Evolutionary conservation across 2,329 filamentous ascomycete species (phyloP).

Genomic region (Trichophyton equinum): DNA sequence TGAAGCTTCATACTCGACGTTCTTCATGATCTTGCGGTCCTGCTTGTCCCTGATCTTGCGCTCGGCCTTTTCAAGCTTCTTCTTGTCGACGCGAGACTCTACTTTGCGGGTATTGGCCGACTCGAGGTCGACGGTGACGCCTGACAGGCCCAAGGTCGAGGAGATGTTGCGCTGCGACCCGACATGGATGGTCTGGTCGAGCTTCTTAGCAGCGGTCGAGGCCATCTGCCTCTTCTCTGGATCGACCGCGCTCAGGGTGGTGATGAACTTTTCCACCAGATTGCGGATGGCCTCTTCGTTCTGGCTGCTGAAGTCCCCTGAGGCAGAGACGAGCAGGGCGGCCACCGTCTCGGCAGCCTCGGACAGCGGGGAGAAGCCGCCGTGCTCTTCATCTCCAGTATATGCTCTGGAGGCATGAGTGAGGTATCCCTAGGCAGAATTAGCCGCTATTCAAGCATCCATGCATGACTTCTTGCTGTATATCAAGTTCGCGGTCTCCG

Average conservation of each 20-base stretch:
- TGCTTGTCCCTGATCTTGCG: slow-evolving; percentile 96
- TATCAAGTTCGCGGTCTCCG: not conserved
- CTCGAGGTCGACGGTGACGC: slow-evolving; percentile 77
- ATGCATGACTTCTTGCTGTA: not conserved
- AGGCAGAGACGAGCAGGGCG: slow-evolving; percentile 86
- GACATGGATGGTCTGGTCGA: slow-evolving; percentile 92
- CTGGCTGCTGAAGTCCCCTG: slow-evolving; percentile 60
- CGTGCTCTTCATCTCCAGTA: slow-evolving; percentile 57
- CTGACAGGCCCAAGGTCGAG: slow-evolving; percentile 78
- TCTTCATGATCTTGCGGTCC: slow-evolving; percentile 97
- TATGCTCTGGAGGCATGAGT: slow-evolving; percentile 82
- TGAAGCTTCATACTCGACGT: slow-evolving; percentile 93
- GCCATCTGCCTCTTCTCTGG: slow-evolving; percentile 57
- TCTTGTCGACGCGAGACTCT: slow-evolving; percentile 92
- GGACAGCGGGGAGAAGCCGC: slow-evolving; percentile 60
- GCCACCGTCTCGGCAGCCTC: slow-evolving; percentile 77
- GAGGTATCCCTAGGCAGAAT: slow-evolving; percentile 58
- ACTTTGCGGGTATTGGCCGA: slow-evolving; percentile 87
- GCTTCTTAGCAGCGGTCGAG: slow-evolving; percentile 58
- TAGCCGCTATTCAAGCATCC: not conserved
- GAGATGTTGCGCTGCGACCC: slow-evolving; percentile 91
- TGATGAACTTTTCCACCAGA: slow-evolving; percentile 81
- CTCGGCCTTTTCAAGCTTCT: slow-evolving; percentile 98
- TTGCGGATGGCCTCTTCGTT: slow-evolving; percentile 68
- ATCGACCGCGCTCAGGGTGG: slow-evolving; percentile 58